A percentile compares a stretch with the other conserved stretches of the same genome.
Conservation (phyloP, 805 yeast species). For the Saccharomycopsis guyanensis region DNA sequence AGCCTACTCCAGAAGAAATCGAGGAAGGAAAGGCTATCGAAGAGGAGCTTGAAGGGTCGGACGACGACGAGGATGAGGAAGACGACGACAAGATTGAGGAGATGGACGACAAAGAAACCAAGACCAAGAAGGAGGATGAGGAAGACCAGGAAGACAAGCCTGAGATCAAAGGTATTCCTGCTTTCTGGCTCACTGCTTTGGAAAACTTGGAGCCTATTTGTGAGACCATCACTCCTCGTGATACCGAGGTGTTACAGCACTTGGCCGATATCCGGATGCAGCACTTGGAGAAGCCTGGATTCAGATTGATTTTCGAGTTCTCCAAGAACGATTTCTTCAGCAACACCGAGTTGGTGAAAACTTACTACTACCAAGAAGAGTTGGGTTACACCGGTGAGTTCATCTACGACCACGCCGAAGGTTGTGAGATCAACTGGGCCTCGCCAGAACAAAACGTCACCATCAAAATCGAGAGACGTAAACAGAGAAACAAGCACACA, state of each 20-base stretch:
- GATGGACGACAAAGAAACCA: constrained; percentile 34
- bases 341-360: constrained; percentile 66
- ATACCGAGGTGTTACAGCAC: constrained; percentile 68
- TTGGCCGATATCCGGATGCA: constrained; percentile 68
- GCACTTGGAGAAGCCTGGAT: constrained; percentile 81
- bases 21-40: constrained; percentile 69
- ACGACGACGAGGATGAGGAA: constrained; percentile 34
- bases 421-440: constrained; percentile 77
- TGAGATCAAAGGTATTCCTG: constrained; percentile 70
- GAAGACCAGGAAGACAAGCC: constrained; percentile 39
- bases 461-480: constrained; percentile 81
- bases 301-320: constrained; percentile 79
- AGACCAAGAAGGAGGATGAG: constrained; percentile 34
- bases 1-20: constrained; percentile 75
- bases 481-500: constrained; percentile 94
- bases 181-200: constrained; percentile 94
- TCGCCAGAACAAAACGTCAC: constrained; percentile 78
- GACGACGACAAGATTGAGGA: constrained; percentile 26
- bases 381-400: constrained; percentile 93
- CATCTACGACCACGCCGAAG: constrained; percentile 95
- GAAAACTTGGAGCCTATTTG: constrained; percentile 76
- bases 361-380: constrained; percentile 90
- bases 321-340: constrained; percentile 67
- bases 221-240: constrained; percentile 84
- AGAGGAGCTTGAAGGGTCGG: constrained; percentile 43